Evolutionary conservation across 2,329 filamentous ascomycete genomes (phyloP).

Genomic region (Ramularia collo-cygni): DNA sequence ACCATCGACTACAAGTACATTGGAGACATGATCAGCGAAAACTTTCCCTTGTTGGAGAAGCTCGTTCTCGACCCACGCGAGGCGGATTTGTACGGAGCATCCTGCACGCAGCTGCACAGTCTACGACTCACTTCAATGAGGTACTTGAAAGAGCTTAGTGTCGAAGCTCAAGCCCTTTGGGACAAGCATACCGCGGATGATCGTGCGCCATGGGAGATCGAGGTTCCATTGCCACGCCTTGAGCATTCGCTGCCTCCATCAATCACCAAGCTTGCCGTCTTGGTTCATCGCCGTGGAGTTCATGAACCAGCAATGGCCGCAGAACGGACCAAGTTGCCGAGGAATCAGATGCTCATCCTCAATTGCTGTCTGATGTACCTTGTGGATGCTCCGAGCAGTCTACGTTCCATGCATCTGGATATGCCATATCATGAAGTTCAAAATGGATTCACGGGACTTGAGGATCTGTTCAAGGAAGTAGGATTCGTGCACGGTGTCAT

Average conservation of each 20-base stretch:
- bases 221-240: constrained; percentile 1
- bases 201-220: neutral
- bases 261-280: constrained; percentile 1
- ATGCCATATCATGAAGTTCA: neutral
- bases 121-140: neutral
- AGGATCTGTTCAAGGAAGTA: neutral
- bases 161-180: constrained; percentile 1
- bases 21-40: neutral
- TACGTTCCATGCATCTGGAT: constrained; percentile 1
- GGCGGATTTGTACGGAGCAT: neutral
- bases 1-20: neutral
- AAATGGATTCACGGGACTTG: neutral
- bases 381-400: neutral
- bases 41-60: constrained; percentile 3
- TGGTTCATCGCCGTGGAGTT: neutral
- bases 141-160: neutral
- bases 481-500: neutral
- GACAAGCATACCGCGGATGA: neutral
- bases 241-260: neutral
- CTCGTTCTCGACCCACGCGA: constrained; percentile 1
- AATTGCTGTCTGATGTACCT: neutral
- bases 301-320: neutral
- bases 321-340: neutral
- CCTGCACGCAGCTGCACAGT: constrained; percentile 1
- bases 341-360: neutral